phyloP scores from a whole-genome alignment of 2,329 filamentous ascomycete genomes.

The Aureobasidium mangrovei region DNA sequence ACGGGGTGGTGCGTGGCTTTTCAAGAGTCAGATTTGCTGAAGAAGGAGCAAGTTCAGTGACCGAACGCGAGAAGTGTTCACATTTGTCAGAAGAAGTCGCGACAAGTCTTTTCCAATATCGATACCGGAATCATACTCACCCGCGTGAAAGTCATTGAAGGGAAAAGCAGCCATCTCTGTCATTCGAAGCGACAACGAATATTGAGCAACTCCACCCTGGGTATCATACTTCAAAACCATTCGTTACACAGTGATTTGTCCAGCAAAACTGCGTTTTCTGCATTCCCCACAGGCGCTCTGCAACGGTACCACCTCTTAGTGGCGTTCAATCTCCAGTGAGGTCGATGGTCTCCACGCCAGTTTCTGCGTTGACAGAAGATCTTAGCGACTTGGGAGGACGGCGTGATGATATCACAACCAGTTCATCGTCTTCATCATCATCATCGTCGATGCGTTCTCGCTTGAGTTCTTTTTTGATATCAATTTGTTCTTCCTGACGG shows the following conservation, averaged over 20 bases:
- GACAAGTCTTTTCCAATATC: too few relatives aligned
- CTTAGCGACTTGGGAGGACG: not conserved
- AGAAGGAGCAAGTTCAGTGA: too few relatives aligned
- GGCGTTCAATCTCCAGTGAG: not conserved
- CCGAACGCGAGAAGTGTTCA: too few relatives aligned
- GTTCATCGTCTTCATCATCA: not conserved
- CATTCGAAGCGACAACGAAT: too few relatives aligned
- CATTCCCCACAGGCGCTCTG: not conserved
- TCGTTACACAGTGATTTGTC: not conserved
- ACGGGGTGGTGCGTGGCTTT: too few relatives aligned
- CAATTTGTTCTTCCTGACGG: not conserved
- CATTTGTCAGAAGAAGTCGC: too few relatives aligned
- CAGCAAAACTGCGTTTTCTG: not conserved
- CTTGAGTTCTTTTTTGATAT: slow-evolving; percentile 10
- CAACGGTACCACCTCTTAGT: not conserved
- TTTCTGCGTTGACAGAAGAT: not conserved
- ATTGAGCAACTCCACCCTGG: too few relatives aligned
- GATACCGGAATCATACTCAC: too few relatives aligned
- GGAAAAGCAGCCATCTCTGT: too few relatives aligned
- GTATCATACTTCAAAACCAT: not conserved
- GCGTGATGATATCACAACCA: not conserved
- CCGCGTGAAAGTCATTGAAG: too few relatives aligned
- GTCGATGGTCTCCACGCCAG: slow-evolving; percentile 6
- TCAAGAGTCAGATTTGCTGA: too few relatives aligned
- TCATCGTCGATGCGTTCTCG: not conserved